phyloP scores from a whole-genome alignment of 768 basidiomycete genomes.

The Solioccasus polychromus region DNA sequence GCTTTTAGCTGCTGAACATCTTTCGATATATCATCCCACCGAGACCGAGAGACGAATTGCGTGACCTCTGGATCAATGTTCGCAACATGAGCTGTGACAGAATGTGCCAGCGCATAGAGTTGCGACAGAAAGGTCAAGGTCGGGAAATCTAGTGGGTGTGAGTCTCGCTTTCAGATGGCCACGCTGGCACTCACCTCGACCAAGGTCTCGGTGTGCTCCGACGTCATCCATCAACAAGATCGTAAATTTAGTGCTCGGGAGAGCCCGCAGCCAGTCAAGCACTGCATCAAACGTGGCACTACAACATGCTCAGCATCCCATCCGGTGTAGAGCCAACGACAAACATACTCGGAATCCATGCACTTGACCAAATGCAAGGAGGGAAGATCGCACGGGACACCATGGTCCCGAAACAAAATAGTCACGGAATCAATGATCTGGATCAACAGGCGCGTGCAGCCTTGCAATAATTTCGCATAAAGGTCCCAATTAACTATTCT shows the following conservation, averaged over 20 bases:
- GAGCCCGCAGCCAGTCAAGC: conserved; percentile 23
- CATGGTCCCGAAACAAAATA: conserved; percentile 28
- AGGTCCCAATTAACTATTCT: conserved; percentile 55
- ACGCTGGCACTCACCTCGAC: conserved; percentile 21
- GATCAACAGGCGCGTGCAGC: conserved; percentile 41
- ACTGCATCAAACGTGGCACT: conserved; percentile 26
- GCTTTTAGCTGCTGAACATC: conserved; percentile 32
- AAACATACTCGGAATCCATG: conserved; percentile 42
- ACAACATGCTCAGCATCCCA: conserved; percentile 1
- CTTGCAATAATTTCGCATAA: conserved; percentile 44
- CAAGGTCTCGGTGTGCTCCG: conserved; percentile 21
- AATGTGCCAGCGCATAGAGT: conserved; percentile 41
- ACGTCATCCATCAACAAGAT: conserved; percentile 22
- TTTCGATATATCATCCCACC: conserved; percentile 29
- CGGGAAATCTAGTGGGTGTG: conserved; percentile 28
- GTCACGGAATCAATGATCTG: conserved; percentile 29
- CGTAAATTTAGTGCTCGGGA: conserved; percentile 18
- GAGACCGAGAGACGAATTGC: conserved; percentile 14
- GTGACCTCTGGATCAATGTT: conserved; percentile 6
- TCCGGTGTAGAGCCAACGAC: neutral
- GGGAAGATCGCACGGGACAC: conserved; percentile 30
- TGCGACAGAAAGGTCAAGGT: conserved; percentile 48
- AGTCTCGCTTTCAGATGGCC: neutral
- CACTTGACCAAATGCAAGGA: conserved; percentile 32
- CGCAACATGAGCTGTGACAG: conserved; percentile 24